Evolutionary conservation across 83 land plant species (phyloP), one percentile per base, ranked within the genome.

Genomic region (Picea mariana): DNA sequence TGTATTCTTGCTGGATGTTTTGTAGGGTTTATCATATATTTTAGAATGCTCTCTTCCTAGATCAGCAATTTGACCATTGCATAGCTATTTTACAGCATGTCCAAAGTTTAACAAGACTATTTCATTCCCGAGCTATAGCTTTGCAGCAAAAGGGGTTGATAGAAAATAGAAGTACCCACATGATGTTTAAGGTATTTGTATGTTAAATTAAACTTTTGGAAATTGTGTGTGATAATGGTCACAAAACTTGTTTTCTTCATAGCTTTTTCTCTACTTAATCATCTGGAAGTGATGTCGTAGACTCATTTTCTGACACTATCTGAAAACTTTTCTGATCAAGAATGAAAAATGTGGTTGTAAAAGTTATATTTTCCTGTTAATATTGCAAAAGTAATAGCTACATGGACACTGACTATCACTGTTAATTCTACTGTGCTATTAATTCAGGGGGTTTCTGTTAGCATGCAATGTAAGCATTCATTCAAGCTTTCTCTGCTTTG

Each of bases 141-240:
- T 31, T 31, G 17, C 72, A 31, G 72, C 17, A 67, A 5, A 67
- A 67, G 72, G 72, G 72, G 16, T 42, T 69, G 73, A 69, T 69
- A 38, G 44, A 17, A 17, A 69, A 34, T 34, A 69, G 72, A 31
- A 31, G 42, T 17, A 4, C 44, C 20, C 8, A 26, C 42, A 34
- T 38, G 20, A 69, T 38, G 21, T 69, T 69, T 17, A 34, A 6
- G 9, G 44, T 17, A 0, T 12, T 69, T 38, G 21, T 34, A 75
- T 23, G 5, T 58, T 24, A 73, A 72, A 73, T 73, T n/a, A 23
- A 9, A 20, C 21, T 73, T 73, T 42, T 8, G 21, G 11, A 47
- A n/a, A 44, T 40, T 21, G n/a, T 47, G 8, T 73, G 15, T 20
- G 11, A 72, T 40, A 40, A 73, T n/a, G 12, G 24, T 40, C 13